Evolutionary conservation across 306 rosid genomes (phyloP).

Genomic region (Cicer chorassanicum): DNA sequence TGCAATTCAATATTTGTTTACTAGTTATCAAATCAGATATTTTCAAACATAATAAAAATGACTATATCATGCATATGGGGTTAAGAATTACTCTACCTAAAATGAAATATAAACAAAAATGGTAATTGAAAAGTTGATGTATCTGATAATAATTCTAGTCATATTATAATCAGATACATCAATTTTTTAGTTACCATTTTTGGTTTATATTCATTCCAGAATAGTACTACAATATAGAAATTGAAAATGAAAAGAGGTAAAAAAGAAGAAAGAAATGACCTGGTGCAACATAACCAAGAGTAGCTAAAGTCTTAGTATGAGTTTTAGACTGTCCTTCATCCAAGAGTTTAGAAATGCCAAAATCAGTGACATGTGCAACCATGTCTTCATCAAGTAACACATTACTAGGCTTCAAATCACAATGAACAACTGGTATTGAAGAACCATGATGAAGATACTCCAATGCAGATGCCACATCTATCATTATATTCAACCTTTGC

Average conservation of each 20-base stretch:
- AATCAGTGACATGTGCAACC: conserved; percentile 35
- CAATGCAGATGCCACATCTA: conserved; percentile 47
- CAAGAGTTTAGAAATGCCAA: conserved; percentile 45
- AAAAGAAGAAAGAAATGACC: not conserved
- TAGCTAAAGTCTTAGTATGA: conserved; percentile 28
- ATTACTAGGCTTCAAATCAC: conserved; percentile 4
- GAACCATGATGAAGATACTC: conserved; percentile 43
- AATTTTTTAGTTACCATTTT: too few species aligned
- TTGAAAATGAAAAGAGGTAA: not conserved
- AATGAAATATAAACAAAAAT: too few species aligned
- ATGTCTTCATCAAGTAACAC: not conserved
- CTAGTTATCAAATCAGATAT: not conserved
- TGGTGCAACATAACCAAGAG: conserved; percentile 42
- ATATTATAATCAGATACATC: too few species aligned
- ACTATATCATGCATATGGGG: too few species aligned
- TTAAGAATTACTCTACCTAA: too few species aligned
- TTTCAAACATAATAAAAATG: not conserved
- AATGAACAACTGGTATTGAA: conserved; percentile 13
- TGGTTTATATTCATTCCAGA: too few species aligned
- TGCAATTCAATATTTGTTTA: not conserved
- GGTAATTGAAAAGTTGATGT: too few species aligned
- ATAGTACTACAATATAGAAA: too few species aligned
- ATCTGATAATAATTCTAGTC: too few species aligned
- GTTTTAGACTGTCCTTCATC: conserved; percentile 35
- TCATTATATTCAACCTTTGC: conserved; percentile 46